Evolutionary conservation across 176 grass and related monocot species (phyloP).

Genomic region (Musa schizocarpa): DNA sequence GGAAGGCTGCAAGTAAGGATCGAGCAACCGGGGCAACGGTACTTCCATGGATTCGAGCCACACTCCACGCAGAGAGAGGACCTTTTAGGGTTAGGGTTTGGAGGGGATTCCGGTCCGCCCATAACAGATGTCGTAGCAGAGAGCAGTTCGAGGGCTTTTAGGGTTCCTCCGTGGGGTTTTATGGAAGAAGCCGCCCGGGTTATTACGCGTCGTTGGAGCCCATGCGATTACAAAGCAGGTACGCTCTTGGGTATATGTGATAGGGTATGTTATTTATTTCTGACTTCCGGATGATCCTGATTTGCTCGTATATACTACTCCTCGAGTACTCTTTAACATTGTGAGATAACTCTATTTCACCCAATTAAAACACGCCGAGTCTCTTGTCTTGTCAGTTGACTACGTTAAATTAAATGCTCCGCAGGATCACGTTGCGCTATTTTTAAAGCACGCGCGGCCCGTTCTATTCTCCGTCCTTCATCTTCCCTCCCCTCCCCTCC

Average conservation of each 20-base stretch:
- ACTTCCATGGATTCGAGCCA: slow-evolving; percentile 77
- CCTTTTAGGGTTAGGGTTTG: slow-evolving; percentile 23
- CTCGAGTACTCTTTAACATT: too few species aligned
- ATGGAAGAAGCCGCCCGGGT: too few species aligned
- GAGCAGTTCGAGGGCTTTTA: not conserved
- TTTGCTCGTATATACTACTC: too few species aligned
- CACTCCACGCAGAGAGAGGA: slow-evolving; percentile 68
- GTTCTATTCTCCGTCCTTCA: not conserved
- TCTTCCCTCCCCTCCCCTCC: not conserved
- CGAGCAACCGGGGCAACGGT: slow-evolving; percentile 78
- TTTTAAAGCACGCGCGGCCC: not conserved
- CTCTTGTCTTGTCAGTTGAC: not conserved
- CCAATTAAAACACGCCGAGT: too few species aligned
- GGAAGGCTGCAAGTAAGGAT: slow-evolving; percentile 81
- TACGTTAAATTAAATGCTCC: not conserved
- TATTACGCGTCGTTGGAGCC: too few species aligned
- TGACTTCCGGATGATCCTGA: too few species aligned
- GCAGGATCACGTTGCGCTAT: not conserved
- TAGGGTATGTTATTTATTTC: too few species aligned
- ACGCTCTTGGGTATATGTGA: too few species aligned
- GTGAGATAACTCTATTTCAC: too few species aligned
- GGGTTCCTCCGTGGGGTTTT: too few species aligned
- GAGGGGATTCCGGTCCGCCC: slow-evolving; percentile 1
- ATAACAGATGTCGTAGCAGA: not conserved
- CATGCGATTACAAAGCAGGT: too few species aligned